Evolutionary conservation across 2,329 filamentous ascomycete species (phyloP).

Genomic region (Cladosporium phlei): DNA sequence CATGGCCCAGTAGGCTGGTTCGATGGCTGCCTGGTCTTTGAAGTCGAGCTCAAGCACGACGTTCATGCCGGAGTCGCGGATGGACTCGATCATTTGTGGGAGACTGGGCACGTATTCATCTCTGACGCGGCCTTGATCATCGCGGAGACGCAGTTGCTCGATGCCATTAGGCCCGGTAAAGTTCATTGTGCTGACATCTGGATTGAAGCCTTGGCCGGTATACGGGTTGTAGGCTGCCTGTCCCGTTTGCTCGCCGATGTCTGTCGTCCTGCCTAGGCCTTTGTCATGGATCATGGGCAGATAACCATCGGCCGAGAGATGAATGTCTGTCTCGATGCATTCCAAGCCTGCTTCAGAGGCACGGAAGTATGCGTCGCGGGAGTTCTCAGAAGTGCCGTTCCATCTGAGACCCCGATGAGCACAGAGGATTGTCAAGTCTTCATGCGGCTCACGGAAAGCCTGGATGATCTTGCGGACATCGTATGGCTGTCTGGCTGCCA

Average conservation of each 20-base stretch:
- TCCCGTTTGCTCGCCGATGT: constrained; percentile 17
- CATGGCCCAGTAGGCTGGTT: constrained; percentile 19
- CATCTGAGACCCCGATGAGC: constrained; percentile 20
- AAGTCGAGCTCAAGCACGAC: constrained; percentile 21
- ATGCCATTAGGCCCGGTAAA: constrained; percentile 15
- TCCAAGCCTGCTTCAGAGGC: constrained; percentile 15
- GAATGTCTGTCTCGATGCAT: constrained; percentile 20
- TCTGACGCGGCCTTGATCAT: constrained; percentile 18
- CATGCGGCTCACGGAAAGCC: constrained; percentile 17
- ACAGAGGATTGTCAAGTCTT: constrained; percentile 17
- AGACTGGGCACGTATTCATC: constrained; percentile 16
- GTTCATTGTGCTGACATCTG: constrained; percentile 10
- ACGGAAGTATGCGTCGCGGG: constrained; percentile 19
- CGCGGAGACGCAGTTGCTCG: constrained; percentile 17
- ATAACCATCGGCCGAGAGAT: constrained; percentile 15
- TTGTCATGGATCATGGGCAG: constrained; percentile 19
- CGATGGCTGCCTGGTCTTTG: constrained; percentile 18
- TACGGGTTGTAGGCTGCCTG: constrained; percentile 18
- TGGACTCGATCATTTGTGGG: constrained; percentile 17
- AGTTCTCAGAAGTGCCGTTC: constrained; percentile 22
- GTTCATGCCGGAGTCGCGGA: constrained; percentile 18
- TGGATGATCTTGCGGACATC: constrained; percentile 18
- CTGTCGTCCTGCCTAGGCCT: constrained; percentile 16
- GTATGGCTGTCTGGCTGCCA: constrained; percentile 13
- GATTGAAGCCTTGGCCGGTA: constrained; percentile 19